These are phyloP conservation scores for Pichia manshurica DNA, from an alignment of 805 yeast species.

Conservation along the genomic window DNA sequence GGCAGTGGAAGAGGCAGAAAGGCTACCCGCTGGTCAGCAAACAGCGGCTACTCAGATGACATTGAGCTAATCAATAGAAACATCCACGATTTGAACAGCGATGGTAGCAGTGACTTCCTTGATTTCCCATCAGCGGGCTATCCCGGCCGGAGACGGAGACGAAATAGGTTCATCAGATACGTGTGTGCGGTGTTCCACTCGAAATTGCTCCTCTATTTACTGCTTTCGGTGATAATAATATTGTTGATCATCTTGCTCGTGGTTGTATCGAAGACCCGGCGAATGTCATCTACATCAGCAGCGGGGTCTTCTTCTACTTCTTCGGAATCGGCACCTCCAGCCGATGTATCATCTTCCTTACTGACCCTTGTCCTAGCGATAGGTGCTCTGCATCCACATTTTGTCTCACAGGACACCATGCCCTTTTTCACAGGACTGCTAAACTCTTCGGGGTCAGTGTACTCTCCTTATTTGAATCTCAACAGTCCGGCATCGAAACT, in stretches of 20 bases:
- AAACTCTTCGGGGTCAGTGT: conserved; percentile 42
- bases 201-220: not conserved
- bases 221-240: not conserved
- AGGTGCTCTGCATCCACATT: conserved; percentile 91
- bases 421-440: conserved; percentile 64
- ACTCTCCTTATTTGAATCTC: conserved; percentile 83
- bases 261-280: conserved; percentile 1
- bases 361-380: conserved; percentile 67
- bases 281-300: not conserved
- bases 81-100: not conserved
- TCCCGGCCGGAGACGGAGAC: not conserved
- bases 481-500: conserved; percentile 85
- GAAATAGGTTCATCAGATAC: not conserved
- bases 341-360: not conserved
- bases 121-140: conserved; percentile 8
- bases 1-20: not conserved
- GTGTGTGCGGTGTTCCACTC: not conserved
- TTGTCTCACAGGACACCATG: conserved; percentile 57
- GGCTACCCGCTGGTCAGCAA: not conserved
- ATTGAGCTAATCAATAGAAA: conserved; percentile 14
- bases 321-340: not conserved
- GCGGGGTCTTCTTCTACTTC: conserved; percentile 33
- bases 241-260: conserved; percentile 8
- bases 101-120: conserved; percentile 4
- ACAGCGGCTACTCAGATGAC: conserved; percentile 4